Percentiles rank a stretch among this genome's conserved stretches.
phyloP scores from a whole-genome alignment of 1,284 basidiomycete genomes.

The Exobasidium rhododendri region DNA sequence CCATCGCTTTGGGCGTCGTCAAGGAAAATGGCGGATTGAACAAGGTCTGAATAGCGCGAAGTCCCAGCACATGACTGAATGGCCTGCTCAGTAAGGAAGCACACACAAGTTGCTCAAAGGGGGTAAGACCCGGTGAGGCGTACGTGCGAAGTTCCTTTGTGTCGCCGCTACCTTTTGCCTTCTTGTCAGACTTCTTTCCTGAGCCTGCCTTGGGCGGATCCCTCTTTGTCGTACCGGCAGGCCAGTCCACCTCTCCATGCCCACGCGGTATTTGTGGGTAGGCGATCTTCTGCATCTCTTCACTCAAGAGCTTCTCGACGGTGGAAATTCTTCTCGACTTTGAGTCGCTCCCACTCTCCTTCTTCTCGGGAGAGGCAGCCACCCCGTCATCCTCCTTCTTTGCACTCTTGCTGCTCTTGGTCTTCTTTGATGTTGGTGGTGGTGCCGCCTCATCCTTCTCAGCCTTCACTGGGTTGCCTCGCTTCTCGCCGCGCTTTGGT shows the following conservation, averaged over 20 bases:
- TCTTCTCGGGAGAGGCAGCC: neutral
- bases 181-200: conserved; percentile 18
- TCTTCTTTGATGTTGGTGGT: neutral
- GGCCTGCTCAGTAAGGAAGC: conserved; percentile 34
- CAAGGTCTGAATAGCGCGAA: conserved; percentile 30
- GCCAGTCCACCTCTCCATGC: conserved; percentile 6
- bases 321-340: too few relatives aligned
- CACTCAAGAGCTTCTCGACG: neutral
- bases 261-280: conserved; percentile 5
- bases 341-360: neutral
- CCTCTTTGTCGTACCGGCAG: neutral
- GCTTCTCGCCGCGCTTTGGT: neutral
- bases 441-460: neutral
- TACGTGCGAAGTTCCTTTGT: conserved; percentile 26
- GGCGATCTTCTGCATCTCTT: neutral
- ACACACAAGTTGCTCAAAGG: conserved; percentile 31
- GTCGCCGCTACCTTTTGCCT: neutral
- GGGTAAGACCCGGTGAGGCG: conserved; percentile 23
- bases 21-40: conserved; percentile 32
- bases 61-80: conserved; percentile 29
- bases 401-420: neutral
- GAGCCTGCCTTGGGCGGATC: neutral
- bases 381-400: neutral
- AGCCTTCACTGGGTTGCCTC: neutral
- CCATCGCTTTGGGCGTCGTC: conserved; percentile 21